Evolutionary conservation across 805 yeast genomes (phyloP).

Genomic region (Teunomyces funiuensis): DNA sequence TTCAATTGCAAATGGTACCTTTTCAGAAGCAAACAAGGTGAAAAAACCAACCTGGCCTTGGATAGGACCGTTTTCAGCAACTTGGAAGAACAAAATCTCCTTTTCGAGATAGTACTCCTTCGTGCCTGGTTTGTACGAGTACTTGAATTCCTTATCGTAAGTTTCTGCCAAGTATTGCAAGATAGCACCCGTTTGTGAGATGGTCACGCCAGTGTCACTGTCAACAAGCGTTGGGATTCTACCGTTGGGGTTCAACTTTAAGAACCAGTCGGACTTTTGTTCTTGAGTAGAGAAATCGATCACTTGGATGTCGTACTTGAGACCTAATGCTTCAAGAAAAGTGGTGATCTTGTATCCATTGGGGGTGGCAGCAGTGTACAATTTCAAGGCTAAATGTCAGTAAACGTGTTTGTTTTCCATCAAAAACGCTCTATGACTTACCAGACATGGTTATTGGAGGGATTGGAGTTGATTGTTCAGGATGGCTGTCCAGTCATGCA

Average conservation of each 20-base stretch:
- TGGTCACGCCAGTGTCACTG: slow-evolving; percentile 41
- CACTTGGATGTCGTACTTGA: slow-evolving; percentile 40
- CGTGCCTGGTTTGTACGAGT: slow-evolving; percentile 36
- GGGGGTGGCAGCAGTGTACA: slow-evolving; percentile 43
- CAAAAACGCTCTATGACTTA: background rate
- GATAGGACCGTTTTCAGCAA: slow-evolving; percentile 59
- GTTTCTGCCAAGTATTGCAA: slow-evolving; percentile 58
- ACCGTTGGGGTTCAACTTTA: slow-evolving; percentile 61
- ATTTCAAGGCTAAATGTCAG: slow-evolving; percentile 6
- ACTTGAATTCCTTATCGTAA: slow-evolving; percentile 55
- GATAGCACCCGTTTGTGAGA: slow-evolving; percentile 65
- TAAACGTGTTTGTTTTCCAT: background rate
- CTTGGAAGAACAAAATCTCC: slow-evolving; percentile 57
- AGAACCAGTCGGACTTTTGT: slow-evolving; percentile 58
- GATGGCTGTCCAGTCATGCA: too few relatives aligned
- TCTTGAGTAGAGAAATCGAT: slow-evolving; percentile 43
- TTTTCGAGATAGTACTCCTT: slow-evolving; percentile 50
- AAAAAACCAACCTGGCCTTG: slow-evolving; percentile 62
- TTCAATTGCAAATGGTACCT: slow-evolving; percentile 52
- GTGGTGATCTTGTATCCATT: slow-evolving; percentile 46
- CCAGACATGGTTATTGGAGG: slow-evolving; percentile 3
- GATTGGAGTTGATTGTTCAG: too few relatives aligned
- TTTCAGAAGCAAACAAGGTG: slow-evolving; percentile 43
- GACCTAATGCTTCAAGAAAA: slow-evolving; percentile 40
- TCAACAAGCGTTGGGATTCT: slow-evolving; percentile 56